phyloP scores from a whole-genome alignment of 352 stramenopile genomes.

The Phytophthora hibernalis region DNA sequence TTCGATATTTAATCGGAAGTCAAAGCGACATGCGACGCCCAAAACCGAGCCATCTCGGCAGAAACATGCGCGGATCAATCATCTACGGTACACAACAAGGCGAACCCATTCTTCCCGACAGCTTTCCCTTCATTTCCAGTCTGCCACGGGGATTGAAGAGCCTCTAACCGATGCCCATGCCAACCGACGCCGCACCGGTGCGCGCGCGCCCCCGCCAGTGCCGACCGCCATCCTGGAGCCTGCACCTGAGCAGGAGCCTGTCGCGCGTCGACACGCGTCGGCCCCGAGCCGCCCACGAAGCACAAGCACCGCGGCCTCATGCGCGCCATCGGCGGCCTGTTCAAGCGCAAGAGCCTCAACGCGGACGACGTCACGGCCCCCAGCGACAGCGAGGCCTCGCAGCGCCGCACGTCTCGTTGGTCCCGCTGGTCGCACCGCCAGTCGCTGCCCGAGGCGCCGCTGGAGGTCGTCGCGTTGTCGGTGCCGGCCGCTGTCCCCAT shows the following conservation, averaged over 20 bases:
- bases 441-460: constrained; percentile 29
- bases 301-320: constrained; percentile 55
- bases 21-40: constrained; percentile 17
- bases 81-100: constrained; percentile 12
- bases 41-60: not conserved
- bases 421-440: constrained; percentile 39
- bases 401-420: constrained; percentile 42
- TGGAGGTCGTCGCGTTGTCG: constrained; percentile 14
- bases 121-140: constrained; percentile 28
- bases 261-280: not conserved
- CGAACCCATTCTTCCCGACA: constrained; percentile 28
- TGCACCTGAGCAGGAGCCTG: constrained; percentile 6
- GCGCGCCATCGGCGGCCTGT: constrained; percentile 55
- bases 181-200: not conserved
- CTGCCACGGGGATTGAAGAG: not conserved
- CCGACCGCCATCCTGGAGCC: constrained; percentile 9
- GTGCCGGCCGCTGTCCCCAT: constrained; percentile 13
- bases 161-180: constrained; percentile 6
- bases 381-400: constrained; percentile 42
- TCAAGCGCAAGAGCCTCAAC: constrained; percentile 50
- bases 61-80: constrained; percentile 10
- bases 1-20: constrained; percentile 4
- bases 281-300: constrained; percentile 15
- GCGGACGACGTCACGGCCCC: constrained; percentile 20
- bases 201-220: constrained; percentile 21